Evolutionary conservation across 805 yeast species (phyloP).

Genomic region (Myxozyma sirexii): DNA sequence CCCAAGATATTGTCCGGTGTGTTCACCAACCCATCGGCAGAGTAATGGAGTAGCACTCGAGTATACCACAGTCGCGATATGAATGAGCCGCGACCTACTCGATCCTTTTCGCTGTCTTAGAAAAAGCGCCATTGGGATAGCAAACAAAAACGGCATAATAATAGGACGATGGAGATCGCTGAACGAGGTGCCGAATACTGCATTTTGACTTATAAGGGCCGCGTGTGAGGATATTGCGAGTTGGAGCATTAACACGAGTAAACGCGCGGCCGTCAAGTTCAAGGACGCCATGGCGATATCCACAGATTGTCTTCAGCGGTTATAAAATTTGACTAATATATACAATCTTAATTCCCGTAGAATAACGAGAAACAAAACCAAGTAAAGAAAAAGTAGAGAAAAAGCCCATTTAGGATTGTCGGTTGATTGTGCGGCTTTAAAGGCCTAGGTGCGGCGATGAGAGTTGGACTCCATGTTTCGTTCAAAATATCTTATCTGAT

Average conservation of each 20-base stretch:
- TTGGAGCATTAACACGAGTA: slow-evolving; percentile 15
- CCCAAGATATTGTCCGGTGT: slow-evolving; percentile 11
- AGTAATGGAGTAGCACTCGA: neutral
- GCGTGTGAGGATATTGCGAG: slow-evolving; percentile 13
- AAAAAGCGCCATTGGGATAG: slow-evolving; percentile 3
- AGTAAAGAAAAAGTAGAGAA: neutral
- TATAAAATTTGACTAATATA: too few species aligned
- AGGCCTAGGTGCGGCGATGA: neutral
- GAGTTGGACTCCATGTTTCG: neutral
- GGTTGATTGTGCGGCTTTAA: too few species aligned
- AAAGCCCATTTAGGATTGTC: neutral
- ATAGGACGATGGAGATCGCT: slow-evolving; percentile 13
- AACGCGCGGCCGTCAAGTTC: neutral
- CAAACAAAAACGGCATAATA: slow-evolving; percentile 4
- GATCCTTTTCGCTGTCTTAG: slow-evolving; percentile 1
- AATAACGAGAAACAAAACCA: neutral
- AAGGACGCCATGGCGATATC: slow-evolving; percentile 5
- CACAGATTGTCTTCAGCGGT: too few species aligned
- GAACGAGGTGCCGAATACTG: slow-evolving; percentile 20
- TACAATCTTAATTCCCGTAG: too few species aligned
- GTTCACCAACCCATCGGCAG: neutral
- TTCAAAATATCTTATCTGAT: neutral
- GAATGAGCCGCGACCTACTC: neutral
- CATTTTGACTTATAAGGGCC: slow-evolving; percentile 8
- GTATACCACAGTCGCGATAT: slow-evolving; percentile 7